Evolutionary conservation across 2,329 filamentous ascomycete species (phyloP).

Genomic region (Xylariaceae sp.): DNA sequence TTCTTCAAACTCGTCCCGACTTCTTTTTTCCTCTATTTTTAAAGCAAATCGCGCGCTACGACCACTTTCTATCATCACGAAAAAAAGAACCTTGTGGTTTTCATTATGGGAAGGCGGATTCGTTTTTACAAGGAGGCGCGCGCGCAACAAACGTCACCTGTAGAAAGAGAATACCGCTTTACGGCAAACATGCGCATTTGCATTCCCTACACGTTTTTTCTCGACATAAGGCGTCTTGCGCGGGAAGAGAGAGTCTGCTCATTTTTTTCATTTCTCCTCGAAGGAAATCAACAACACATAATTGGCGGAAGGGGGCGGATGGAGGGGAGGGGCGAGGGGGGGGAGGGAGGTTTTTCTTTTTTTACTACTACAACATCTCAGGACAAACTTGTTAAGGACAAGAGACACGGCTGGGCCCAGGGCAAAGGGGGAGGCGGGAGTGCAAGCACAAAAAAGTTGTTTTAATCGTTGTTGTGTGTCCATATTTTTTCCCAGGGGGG

Average conservation of each 20-base stretch:
- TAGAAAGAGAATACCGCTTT: slow-evolving; percentile 1
- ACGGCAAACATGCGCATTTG: slow-evolving; percentile 15
- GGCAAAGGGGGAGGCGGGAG: not conserved
- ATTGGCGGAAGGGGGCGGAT: slow-evolving; percentile 1
- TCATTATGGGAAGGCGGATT: too few relatives aligned
- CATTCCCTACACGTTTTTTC: slow-evolving; percentile 17
- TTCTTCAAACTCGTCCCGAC: too few relatives aligned
- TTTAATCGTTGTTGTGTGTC: slow-evolving; percentile 1
- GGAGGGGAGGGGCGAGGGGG: too few relatives aligned
- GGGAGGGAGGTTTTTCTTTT: not conserved
- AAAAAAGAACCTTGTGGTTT: too few relatives aligned
- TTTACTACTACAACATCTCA: not conserved
- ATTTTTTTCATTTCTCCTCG: not conserved
- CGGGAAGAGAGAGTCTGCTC: not conserved
- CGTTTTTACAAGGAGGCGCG: too few relatives aligned
- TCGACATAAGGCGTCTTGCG: slow-evolving; percentile 20
- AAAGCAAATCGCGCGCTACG: slow-evolving; percentile 1
- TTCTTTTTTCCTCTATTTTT: too few relatives aligned
- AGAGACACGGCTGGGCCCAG: slow-evolving; percentile 4
- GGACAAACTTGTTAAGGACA: not conserved
- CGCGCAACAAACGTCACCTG: not conserved
- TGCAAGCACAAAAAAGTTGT: slow-evolving; percentile 4
- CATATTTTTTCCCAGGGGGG: not conserved
- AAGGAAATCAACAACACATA: slow-evolving; percentile 3
- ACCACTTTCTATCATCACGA: slow-evolving; percentile 16